A percentile compares a stretch with the other conserved stretches of the same genome.
phyloP scores from a whole-genome alignment of 2,329 filamentous ascomycete genomes.

The Elsinoe fawcettii region DNA sequence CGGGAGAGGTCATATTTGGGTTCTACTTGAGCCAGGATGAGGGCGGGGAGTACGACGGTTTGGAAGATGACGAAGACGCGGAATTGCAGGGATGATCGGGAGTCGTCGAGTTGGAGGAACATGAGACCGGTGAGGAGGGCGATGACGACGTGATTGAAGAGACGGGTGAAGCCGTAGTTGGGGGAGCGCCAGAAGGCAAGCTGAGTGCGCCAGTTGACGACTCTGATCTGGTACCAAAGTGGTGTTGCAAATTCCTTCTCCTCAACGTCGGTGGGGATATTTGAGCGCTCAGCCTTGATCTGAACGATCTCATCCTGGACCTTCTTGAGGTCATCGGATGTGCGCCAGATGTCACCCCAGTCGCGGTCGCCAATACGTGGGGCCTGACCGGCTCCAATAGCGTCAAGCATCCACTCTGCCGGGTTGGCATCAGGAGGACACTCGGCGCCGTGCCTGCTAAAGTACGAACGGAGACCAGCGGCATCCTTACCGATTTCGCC shows the following conservation, averaged over 20 bases:
- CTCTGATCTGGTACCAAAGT: conserved; percentile 66
- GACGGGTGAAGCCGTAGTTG: conserved; percentile 80
- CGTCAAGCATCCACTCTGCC: conserved; percentile 78
- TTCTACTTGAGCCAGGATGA: conserved; percentile 78
- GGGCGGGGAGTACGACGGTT: conserved; percentile 71
- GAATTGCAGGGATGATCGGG: conserved; percentile 70
- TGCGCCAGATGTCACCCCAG: conserved; percentile 73
- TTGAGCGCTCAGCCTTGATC: conserved; percentile 56
- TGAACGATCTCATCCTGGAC: conserved; percentile 58
- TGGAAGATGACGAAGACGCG: conserved; percentile 88
- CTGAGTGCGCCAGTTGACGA: conserved; percentile 66
- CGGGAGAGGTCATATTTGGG: conserved; percentile 74
- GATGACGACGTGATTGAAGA: conserved; percentile 78
- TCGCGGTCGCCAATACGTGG: conserved; percentile 66
- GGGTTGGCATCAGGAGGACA: conserved; percentile 49
- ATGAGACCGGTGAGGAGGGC: conserved; percentile 70
- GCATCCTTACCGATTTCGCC: conserved; percentile 41
- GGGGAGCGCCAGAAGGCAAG: conserved; percentile 76
- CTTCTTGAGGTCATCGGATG: conserved; percentile 60
- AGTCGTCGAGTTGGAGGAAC: conserved; percentile 70
- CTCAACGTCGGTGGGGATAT: conserved; percentile 36
- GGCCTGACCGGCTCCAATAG: conserved; percentile 66
- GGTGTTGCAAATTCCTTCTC: conserved; percentile 80
- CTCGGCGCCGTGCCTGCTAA: conserved; percentile 47
- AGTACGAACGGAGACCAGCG: conserved; percentile 40